Conservation (phyloP, 2,329 filamentous ascomycete genomes). For the Apiospora kogelbergensis region DNA sequence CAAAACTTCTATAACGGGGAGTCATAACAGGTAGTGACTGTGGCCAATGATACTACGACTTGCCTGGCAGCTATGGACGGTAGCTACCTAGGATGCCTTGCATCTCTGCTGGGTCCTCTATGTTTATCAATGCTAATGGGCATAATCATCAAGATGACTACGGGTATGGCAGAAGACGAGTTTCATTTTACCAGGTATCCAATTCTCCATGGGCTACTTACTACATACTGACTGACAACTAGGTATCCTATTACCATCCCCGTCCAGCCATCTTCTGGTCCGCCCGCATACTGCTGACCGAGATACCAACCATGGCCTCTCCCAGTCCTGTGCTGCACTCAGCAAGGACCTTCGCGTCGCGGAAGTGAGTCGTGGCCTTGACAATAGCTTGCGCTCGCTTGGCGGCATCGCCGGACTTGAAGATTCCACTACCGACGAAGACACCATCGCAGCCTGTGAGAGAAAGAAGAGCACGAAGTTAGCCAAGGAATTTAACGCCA, state of each 20-base stretch:
- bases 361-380: conserved; percentile 87
- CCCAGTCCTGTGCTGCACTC: conserved; percentile 86
- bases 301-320: conserved; percentile 98
- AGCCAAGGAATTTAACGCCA: background rate
- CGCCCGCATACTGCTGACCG: conserved; percentile 74
- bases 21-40: too few species aligned
- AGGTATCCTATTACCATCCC: conserved; percentile 65
- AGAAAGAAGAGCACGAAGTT: background rate
- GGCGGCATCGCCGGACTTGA: conserved; percentile 90
- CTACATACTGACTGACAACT: too few species aligned
- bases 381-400: conserved; percentile 94
- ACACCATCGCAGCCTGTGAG: conserved; percentile 85
- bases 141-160: too few species aligned
- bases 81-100: too few species aligned
- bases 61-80: too few species aligned
- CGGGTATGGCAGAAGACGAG: too few species aligned
- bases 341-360: conserved; percentile 80
- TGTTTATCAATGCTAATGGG: too few species aligned
- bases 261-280: conserved; percentile 80
- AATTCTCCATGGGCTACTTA: too few species aligned
- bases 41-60: too few species aligned
- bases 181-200: too few species aligned
- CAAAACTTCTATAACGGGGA: too few species aligned
- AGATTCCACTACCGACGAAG: conserved; percentile 95
- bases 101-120: too few species aligned